Evolutionary conservation across 306 rosid genomes (phyloP).

Genomic region (Sesbania bispinosa): DNA sequence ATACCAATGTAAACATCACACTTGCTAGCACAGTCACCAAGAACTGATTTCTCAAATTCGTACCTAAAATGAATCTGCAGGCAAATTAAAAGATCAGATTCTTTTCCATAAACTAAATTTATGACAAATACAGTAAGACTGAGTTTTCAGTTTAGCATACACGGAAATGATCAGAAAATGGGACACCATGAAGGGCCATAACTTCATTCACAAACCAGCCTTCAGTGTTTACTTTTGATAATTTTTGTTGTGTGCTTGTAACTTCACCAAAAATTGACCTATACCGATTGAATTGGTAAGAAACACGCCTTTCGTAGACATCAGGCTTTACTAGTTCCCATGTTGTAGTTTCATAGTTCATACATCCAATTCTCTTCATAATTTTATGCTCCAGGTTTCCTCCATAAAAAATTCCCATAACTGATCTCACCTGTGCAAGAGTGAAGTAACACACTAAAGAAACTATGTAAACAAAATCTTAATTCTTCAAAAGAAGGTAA

Average conservation of each 20-base stretch:
- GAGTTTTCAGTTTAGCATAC: conserved; percentile 42
- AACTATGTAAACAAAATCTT: neutral
- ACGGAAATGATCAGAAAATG: conserved; percentile 57
- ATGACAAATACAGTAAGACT: neutral
- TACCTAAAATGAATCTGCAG: conserved; percentile 68
- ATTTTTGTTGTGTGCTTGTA: conserved; percentile 61
- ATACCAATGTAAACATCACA: conserved; percentile 53
- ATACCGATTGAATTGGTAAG: conserved; percentile 55
- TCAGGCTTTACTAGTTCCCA: conserved; percentile 58
- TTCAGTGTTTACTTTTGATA: conserved; percentile 30
- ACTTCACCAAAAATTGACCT: conserved; percentile 60
- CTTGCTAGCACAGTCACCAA: conserved; percentile 52
- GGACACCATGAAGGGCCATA: conserved; percentile 67
- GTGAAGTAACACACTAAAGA: neutral
- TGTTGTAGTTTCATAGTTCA: conserved; percentile 49
- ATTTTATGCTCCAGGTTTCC: conserved; percentile 64
- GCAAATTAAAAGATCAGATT: neutral
- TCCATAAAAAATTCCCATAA: conserved; percentile 67
- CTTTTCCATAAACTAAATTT: neutral
- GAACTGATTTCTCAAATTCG: conserved; percentile 48
- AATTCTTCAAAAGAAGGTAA: neutral
- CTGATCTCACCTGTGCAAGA: conserved; percentile 49
- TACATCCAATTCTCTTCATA: conserved; percentile 66
- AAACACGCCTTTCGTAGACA: conserved; percentile 45
- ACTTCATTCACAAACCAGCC: conserved; percentile 73